Evolutionary conservation across 116 monocot genomes (phyloP).

Genomic region (Trichopus zeylanicus): DNA sequence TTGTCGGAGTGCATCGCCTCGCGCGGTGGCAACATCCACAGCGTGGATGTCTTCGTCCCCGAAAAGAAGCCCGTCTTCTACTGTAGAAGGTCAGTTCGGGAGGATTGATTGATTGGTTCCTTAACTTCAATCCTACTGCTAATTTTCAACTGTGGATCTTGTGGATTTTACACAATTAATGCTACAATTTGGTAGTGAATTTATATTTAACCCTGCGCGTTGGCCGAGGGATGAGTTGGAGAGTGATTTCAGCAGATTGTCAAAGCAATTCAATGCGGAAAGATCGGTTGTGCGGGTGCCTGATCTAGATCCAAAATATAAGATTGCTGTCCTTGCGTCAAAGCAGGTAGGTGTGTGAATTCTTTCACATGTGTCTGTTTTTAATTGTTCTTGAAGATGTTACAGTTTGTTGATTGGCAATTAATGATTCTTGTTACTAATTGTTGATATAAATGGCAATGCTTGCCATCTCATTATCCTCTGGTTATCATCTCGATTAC

Average conservation of each 20-base stretch:
- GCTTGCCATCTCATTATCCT: too few species aligned
- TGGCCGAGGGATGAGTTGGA: conserved; percentile 64
- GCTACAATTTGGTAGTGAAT: conserved; percentile 60
- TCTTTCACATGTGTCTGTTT: not conserved
- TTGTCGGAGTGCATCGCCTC: conserved; percentile 74
- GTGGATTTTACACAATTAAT: not conserved
- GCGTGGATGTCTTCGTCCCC: conserved; percentile 86
- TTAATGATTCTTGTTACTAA: too few species aligned
- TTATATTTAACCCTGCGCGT: conserved; percentile 59
- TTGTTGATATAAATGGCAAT: too few species aligned
- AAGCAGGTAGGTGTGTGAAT: conserved; percentile 55
- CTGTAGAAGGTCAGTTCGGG: conserved; percentile 50
- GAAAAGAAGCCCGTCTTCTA: conserved; percentile 60
- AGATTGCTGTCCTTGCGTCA: conserved; percentile 84
- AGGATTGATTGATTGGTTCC: not conserved
- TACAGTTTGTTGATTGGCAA: not conserved
- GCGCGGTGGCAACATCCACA: conserved; percentile 61
- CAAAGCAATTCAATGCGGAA: conserved; percentile 64
- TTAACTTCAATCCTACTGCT: not conserved
- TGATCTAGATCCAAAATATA: conserved; percentile 74
- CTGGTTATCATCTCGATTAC: not conserved
- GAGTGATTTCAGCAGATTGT: conserved; percentile 52
- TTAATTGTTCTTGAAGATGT: not conserved
- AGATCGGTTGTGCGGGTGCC: conserved; percentile 72
- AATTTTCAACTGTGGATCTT: conserved; percentile 1